Percentiles rank a stretch among this genome's conserved stretches.
Conservation (phyloP, 2,329 filamentous ascomycete genomes). For the Xylariaceae sp. region DNA sequence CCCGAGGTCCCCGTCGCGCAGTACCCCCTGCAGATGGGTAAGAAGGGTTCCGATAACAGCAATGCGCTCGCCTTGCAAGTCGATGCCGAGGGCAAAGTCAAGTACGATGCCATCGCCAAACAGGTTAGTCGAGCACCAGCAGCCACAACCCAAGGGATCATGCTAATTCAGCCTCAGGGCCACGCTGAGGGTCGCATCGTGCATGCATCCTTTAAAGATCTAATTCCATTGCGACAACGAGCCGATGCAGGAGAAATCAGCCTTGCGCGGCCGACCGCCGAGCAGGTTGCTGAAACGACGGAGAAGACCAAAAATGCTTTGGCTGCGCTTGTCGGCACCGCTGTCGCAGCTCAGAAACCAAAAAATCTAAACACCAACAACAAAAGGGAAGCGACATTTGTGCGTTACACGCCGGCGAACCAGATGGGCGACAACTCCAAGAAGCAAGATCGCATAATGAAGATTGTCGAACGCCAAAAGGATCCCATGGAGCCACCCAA, state of each 20-base stretch:
- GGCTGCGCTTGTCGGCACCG: conserved; percentile 75
- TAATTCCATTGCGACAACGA: conserved; percentile 89
- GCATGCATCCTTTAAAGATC: conserved; percentile 92
- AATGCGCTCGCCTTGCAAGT: conserved; percentile 93
- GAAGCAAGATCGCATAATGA: conserved; percentile 95
- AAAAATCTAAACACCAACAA: conserved; percentile 87
- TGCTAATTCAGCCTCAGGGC: conserved; percentile 48
- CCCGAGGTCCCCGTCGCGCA: conserved; percentile 91
- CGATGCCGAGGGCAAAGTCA: conserved; percentile 85
- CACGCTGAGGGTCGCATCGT: conserved; percentile 81
- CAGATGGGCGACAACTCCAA: conserved; percentile 88
- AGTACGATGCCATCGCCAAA: conserved; percentile 91
- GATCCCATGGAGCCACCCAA: conserved; percentile 95
- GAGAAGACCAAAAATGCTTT: conserved; percentile 86
- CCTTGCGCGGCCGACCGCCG: conserved; percentile 76
- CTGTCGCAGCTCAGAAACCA: conserved; percentile 87
- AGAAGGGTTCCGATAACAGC: conserved; percentile 66
- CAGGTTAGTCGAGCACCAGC: conserved; percentile 29
- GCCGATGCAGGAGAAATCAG: conserved; percentile 91
- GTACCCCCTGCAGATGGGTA: conserved; percentile 93
- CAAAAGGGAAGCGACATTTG: conserved; percentile 83
- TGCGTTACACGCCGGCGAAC: conserved; percentile 90
- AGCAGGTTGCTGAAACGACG: conserved; percentile 78
- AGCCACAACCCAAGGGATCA: not conserved
- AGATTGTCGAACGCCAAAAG: conserved; percentile 89